These are phyloP conservation scores for Diaporthe citriasiana DNA, from an alignment of 2,329 filamentous ascomycete species.

Conservation along the genomic window DNA sequence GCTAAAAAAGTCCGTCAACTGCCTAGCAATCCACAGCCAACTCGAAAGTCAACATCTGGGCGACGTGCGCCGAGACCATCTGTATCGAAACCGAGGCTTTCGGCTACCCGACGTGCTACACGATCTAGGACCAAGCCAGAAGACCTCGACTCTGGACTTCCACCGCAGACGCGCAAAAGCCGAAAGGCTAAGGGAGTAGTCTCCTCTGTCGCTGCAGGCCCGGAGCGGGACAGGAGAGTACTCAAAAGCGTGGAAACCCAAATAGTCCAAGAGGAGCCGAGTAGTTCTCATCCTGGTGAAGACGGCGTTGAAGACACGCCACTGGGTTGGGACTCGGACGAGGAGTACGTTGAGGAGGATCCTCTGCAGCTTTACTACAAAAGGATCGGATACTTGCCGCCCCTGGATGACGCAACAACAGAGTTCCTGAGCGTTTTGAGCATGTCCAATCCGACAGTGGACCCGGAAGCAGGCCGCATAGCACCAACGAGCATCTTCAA, in stretches of 20 bases:
- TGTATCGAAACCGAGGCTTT: neutral
- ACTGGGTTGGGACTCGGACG: no score
- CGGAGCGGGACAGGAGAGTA: neutral
- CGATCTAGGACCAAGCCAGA: neutral
- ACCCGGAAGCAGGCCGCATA: conserved; percentile 8
- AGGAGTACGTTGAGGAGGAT: neutral
- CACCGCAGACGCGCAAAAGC: neutral
- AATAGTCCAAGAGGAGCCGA: neutral
- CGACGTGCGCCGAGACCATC: neutral
- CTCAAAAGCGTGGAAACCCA: neutral
- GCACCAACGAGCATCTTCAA: neutral
- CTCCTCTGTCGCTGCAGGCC: neutral
- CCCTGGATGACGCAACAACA: conserved; percentile 5
- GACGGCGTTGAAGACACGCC: no score
- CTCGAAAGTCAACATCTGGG: neutral
- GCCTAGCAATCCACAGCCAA: neutral
- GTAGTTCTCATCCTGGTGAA: no score
- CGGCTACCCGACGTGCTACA: neutral
- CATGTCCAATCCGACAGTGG: conserved; percentile 2
- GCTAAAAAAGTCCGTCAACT: neutral
- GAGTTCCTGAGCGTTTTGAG: conserved; percentile 3
- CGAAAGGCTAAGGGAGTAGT: neutral
- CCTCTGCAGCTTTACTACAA: conserved; percentile 1
- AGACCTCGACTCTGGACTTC: neutral
- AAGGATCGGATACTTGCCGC: conserved; percentile 26